phyloP scores from a whole-genome alignment of 768 basidiomycete species.

The Candolleomyces eurysporus region DNA sequence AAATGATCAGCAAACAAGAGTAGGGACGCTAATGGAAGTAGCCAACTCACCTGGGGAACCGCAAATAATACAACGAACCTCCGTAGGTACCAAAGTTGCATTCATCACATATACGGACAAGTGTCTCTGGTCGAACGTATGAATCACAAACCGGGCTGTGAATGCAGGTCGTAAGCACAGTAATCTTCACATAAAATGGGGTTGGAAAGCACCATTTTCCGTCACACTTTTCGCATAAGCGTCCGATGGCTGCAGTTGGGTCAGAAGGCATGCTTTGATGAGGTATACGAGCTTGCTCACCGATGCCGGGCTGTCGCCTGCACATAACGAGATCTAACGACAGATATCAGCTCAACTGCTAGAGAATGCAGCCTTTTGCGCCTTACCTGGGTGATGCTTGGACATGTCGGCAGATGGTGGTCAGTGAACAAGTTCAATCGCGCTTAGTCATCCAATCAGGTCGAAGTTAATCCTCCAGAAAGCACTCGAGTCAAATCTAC shows the following conservation, averaged over 20 bases:
- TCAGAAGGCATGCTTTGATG: slow-evolving; percentile 1
- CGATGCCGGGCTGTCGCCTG: slow-evolving; percentile 95
- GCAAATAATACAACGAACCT: slow-evolving; percentile 96
- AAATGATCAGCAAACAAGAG: neutral
- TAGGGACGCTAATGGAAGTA: neutral
- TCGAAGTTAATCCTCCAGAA: neutral
- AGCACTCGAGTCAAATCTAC: neutral
- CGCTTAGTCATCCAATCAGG: neutral
- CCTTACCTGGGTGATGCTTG: slow-evolving; percentile 81
- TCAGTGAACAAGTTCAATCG: neutral
- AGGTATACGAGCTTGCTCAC: slow-evolving; percentile 33
- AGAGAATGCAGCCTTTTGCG: slow-evolving; percentile 5
- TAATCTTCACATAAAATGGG: no score
- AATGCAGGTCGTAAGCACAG: neutral
- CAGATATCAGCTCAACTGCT: slow-evolving; percentile 2
- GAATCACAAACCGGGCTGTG: slow-evolving; percentile 96
- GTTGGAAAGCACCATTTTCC: slow-evolving; percentile 86
- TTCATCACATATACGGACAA: slow-evolving; percentile 98
- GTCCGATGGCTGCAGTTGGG: slow-evolving; percentile 76
- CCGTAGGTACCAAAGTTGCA: slow-evolving; percentile 99
- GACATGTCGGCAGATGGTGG: slow-evolving; percentile 52
- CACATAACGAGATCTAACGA: slow-evolving; percentile 93
- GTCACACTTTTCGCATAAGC: slow-evolving; percentile 98
- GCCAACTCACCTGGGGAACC: slow-evolving; percentile 77
- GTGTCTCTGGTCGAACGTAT: slow-evolving; percentile 96